phyloP scores from a whole-genome alignment of 805 yeast species.

The Komagataella kurtzmanii region DNA sequence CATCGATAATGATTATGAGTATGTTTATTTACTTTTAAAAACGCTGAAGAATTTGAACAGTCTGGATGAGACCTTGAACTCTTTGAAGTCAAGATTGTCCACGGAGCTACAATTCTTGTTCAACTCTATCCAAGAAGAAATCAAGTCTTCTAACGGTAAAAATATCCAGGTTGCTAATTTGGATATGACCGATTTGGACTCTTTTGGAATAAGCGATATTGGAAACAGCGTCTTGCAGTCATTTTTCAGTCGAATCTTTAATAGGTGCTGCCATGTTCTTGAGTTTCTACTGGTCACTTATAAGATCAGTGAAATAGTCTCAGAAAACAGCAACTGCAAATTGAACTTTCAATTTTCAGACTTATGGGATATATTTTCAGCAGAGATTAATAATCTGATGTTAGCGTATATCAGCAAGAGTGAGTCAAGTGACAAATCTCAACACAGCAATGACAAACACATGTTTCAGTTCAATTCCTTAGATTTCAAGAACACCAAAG shows the following conservation, averaged over 20 bases:
- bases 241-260: not conserved
- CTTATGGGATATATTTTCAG: not conserved
- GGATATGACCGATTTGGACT: constrained; percentile 8
- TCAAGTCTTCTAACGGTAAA: constrained; percentile 28
- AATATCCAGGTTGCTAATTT: constrained; percentile 13
- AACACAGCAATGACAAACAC: constrained; percentile 5
- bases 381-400: not conserved
- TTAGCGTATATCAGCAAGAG: not conserved
- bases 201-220: constrained; percentile 12
- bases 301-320: constrained; percentile 1
- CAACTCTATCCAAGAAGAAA: constrained; percentile 47
- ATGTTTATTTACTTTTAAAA: constrained; percentile 34
- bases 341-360: constrained; percentile 3
- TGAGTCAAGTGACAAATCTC: constrained; percentile 4
- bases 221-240: constrained; percentile 12
- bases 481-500: constrained; percentile 18
- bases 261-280: not conserved
- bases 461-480: constrained; percentile 22
- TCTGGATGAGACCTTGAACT: constrained; percentile 41
- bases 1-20: not conserved
- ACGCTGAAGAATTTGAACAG: constrained; percentile 39
- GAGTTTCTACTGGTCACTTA: constrained; percentile 1
- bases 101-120: constrained; percentile 54
- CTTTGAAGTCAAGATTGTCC: constrained; percentile 38
- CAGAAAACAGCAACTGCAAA: constrained; percentile 5